Evolutionary conservation across 2,329 filamentous ascomycete species (phyloP).

Genomic region (Pseudogymnoascus sp.): DNA sequence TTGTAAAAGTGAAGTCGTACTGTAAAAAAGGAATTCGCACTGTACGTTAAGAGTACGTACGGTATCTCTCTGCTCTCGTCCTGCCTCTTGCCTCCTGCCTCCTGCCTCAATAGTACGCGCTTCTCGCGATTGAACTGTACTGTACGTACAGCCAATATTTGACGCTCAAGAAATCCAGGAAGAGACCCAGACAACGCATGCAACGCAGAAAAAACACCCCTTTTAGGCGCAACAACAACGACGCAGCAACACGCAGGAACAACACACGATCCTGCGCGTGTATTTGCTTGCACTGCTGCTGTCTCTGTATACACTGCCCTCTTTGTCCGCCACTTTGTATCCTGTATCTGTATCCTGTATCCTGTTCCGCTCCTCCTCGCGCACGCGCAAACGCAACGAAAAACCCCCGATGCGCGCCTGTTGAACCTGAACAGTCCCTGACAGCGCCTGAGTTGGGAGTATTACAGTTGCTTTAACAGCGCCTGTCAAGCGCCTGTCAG

Average conservation of each 20-base stretch:
- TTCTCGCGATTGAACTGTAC: not conserved
- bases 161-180: not conserved
- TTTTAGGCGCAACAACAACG: not conserved
- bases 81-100: not conserved
- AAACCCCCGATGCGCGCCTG: not conserved
- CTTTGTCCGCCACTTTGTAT: not conserved
- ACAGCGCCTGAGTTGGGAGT: not conserved
- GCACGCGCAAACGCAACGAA: not conserved
- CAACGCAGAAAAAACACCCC: not conserved
- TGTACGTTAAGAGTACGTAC: constrained; percentile 1
- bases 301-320: not conserved
- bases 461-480: not conserved
- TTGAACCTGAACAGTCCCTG: not conserved
- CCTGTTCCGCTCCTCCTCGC: not conserved
- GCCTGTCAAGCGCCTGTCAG: not conserved
- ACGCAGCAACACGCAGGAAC: no score
- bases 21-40: not conserved
- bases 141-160: not conserved
- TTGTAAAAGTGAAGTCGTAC: not conserved
- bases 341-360: not conserved
- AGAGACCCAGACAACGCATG: not conserved
- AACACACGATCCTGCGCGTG: not conserved
- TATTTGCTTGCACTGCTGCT: not conserved
- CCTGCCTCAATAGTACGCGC: not conserved
- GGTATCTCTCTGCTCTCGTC: not conserved